These are phyloP conservation scores for Xylariaceae sp. DNA, from an alignment of 2,329 filamentous ascomycete genomes.

Conservation along the genomic window DNA sequence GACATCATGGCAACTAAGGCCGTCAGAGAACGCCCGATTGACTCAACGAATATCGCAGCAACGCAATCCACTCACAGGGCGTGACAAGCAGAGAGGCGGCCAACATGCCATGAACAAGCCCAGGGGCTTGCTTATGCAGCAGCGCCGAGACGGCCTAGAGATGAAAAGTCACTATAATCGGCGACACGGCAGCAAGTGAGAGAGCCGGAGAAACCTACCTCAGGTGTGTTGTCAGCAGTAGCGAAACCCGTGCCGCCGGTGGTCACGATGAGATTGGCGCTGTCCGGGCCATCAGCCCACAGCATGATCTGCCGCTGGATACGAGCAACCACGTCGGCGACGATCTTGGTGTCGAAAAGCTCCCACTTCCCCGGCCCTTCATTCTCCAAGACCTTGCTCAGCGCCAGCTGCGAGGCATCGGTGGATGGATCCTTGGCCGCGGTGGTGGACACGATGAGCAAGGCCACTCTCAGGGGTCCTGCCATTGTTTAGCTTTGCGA, in stretches of 20 bases:
- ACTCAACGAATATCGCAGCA: background rate
- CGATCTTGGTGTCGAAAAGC: conserved; percentile 65
- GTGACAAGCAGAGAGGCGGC: conserved; percentile 78
- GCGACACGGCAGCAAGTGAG: background rate
- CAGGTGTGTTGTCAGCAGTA: conserved; percentile 77
- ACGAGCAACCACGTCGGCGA: conserved; percentile 67
- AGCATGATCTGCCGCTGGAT: conserved; percentile 70
- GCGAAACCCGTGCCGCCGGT: conserved; percentile 95
- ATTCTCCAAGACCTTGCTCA: conserved; percentile 64
- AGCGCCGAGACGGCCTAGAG: conserved; percentile 69
- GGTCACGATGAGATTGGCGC: conserved; percentile 74
- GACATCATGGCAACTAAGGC: conserved; percentile 88
- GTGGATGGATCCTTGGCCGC: conserved; percentile 73
- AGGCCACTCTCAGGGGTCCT: conserved; percentile 60
- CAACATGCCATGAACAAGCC: conserved; percentile 93
- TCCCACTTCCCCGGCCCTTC: conserved; percentile 70
- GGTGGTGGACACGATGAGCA: conserved; percentile 88
- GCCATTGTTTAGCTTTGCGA: conserved; percentile 19
- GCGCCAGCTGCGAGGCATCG: conserved; percentile 65
- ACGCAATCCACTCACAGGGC: conserved; percentile 62
- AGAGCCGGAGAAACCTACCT: conserved; percentile 51
- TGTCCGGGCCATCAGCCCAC: conserved; percentile 66
- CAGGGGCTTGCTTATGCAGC: conserved; percentile 80
- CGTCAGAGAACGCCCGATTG: background rate
- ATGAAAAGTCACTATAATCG: background rate